Percentiles rank a stretch among this genome's conserved stretches.
phyloP scores from a whole-genome alignment of 139 green algal genomes.

The Diplosphaera chodatii region DNA sequence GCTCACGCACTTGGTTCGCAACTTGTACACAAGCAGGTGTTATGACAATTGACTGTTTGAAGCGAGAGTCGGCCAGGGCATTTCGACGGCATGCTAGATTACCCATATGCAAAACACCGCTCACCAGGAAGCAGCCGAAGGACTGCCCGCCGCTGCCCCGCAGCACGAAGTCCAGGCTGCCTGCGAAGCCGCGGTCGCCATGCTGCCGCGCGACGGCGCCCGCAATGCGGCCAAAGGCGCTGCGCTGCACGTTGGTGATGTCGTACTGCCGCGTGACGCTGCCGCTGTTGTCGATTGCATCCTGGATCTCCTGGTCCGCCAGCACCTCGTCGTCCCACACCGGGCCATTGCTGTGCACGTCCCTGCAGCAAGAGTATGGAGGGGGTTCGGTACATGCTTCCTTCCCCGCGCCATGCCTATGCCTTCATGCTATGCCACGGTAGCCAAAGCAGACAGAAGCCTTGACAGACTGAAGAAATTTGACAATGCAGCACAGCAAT shows the following conservation, averaged over 20 bases:
- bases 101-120: background rate
- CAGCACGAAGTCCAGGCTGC: conserved; percentile 71
- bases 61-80: no score
- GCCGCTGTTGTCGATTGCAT: conserved; percentile 41
- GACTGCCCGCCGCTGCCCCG: conserved; percentile 76
- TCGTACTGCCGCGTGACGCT: conserved; percentile 42
- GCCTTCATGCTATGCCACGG: no score
- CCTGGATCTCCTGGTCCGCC: conserved; percentile 67
- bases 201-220: conserved; percentile 77
- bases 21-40: no score
- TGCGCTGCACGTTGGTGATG: conserved; percentile 86
- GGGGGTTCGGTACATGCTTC: no score
- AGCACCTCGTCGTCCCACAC: conserved; percentile 92
- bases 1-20: no score
- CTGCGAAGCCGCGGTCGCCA: conserved; percentile 78
- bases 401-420: no score
- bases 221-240: conserved; percentile 65
- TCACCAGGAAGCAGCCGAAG: conserved; percentile 80
- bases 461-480: no score
- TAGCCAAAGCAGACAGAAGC: no score
- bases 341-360: conserved; percentile 70
- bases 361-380: background rate
- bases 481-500: no score
- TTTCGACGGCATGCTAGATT: no score
- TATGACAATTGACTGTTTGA: no score